These are phyloP conservation scores for Inga oerstediana DNA, from an alignment of 306 rosid genomes.

Conservation along the genomic window DNA sequence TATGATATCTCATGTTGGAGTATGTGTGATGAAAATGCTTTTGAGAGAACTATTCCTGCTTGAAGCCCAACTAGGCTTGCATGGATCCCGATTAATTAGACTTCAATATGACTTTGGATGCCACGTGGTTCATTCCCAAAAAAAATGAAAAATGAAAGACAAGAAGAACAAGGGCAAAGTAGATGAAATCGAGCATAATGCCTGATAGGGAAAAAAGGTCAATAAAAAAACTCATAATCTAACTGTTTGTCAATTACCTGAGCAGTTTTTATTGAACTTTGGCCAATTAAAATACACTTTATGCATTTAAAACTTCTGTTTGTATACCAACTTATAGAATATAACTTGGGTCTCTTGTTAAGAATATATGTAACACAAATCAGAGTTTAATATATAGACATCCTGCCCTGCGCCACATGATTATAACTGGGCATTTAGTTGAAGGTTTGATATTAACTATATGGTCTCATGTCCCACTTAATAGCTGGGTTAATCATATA, in stretches of 20 bases:
- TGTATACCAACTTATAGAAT: neutral
- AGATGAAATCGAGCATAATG: neutral
- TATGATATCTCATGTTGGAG: neutral
- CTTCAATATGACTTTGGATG: no score
- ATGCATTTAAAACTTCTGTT: neutral
- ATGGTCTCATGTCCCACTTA: neutral
- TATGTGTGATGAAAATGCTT: no score
- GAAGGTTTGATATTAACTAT: no score
- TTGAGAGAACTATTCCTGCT: no score
- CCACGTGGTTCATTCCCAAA: no score
- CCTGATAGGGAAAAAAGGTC: neutral
- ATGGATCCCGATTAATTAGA: no score
- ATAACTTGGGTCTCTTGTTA: neutral
- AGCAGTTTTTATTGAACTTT: neutral
- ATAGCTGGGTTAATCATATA: neutral
- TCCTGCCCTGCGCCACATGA: neutral
- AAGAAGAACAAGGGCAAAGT: neutral
- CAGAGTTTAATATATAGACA: neutral
- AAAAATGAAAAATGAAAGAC: no score
- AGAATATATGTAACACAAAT: neutral
- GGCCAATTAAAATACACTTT: neutral
- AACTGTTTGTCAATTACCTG: neutral
- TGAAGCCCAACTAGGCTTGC: fast-evolving
- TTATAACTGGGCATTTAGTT: neutral
- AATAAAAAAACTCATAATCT: neutral